Evolutionary conservation across 108 stramenopile genomes (phyloP).

Genomic region (Cylindrotheca fusiformis): DNA sequence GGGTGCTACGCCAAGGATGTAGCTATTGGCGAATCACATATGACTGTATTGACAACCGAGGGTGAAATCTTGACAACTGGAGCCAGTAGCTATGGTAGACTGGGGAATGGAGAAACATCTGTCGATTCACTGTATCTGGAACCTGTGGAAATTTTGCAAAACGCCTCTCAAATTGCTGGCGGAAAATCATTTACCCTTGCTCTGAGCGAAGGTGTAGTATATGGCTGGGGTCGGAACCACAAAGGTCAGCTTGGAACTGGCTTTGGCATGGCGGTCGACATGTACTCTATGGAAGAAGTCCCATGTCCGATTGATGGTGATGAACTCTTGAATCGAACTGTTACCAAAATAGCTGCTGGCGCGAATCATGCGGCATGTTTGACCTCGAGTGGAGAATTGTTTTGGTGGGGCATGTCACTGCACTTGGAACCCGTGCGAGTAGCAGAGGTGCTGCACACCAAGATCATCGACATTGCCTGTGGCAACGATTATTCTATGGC

Average conservation of each 20-base stretch:
- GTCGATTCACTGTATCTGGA: slow-evolving; percentile 78
- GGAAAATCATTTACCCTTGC: slow-evolving; percentile 81
- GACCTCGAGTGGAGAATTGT: slow-evolving; percentile 80
- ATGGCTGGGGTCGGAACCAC: slow-evolving; percentile 84
- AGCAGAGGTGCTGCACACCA: slow-evolving; percentile 50
- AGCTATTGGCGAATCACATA: slow-evolving; percentile 69
- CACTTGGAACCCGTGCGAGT: slow-evolving; percentile 78
- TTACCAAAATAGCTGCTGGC: slow-evolving; percentile 75
- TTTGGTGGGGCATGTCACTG: slow-evolving; percentile 86
- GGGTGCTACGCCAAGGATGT: slow-evolving; percentile 70
- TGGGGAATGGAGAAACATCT: slow-evolving; percentile 77
- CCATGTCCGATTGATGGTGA: slow-evolving; percentile 71
- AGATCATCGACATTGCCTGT: slow-evolving; percentile 70
- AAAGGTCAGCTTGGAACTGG: slow-evolving; percentile 88
- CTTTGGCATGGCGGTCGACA: slow-evolving; percentile 78
- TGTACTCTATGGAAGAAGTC: slow-evolving; percentile 84
- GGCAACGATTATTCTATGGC: slow-evolving; percentile 79
- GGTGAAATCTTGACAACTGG: slow-evolving; percentile 84
- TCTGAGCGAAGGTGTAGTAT: slow-evolving; percentile 65
- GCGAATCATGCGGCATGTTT: slow-evolving; percentile 84
- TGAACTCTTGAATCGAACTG: slow-evolving; percentile 57
- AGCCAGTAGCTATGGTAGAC: slow-evolving; percentile 67
- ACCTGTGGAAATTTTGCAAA: slow-evolving; percentile 72
- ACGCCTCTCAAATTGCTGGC: slow-evolving; percentile 54
- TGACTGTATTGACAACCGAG: slow-evolving; percentile 80